Evolutionary conservation across 352 stramenopile genomes (phyloP), one percentile per base, ranked within the genome.

Genomic region (Globisporangium canariense): DNA sequence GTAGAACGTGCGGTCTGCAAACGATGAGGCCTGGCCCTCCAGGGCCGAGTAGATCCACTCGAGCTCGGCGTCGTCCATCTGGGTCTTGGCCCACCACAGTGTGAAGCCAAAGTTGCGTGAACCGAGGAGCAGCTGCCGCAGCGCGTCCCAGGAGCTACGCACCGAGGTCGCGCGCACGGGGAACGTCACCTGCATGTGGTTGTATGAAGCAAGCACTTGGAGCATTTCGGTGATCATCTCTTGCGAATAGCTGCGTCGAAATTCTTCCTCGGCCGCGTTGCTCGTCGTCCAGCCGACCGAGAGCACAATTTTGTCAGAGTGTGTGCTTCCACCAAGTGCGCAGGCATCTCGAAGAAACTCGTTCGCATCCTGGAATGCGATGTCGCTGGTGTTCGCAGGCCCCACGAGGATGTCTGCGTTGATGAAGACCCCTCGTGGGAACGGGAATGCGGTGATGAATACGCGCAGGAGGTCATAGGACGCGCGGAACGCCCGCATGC

Each of bases 281-380:
- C 73, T 77, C 1, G 80, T 90, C 1, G 83, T 91, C 83, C 83
- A 91, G 2, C 83, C 83, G 0, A 91, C 74, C 1, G 83, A 91
- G 4, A 91, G 71, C 52, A 91, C 83, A 41, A 90, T 68, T 70
- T 90, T 91, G 56, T 88, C 63, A 4, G 72, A 55, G 54, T 88
- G 75, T 32, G 65, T 40, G 16, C 6, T n/a, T 6, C 14, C 16
- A 7, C 41, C 67, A 4, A 91, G 65, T 9, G 74, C 71, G 49
- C 70, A 60, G 0, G 79, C 77, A 11, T 71, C 49, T 13, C 73
- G 45, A 34, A 91, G 71, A 45, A 91, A 91, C 45, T 62, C 73
- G 9, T 25, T 28, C 0, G 78, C 78, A 9, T 86, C 65, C 20
- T 32, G n/a, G 64, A 90, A 90, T 0, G 67, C 62, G 6, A 88